These are phyloP conservation scores for Tephrocybe sp. DNA, from an alignment of 768 basidiomycete species.

Conservation along the genomic window DNA sequence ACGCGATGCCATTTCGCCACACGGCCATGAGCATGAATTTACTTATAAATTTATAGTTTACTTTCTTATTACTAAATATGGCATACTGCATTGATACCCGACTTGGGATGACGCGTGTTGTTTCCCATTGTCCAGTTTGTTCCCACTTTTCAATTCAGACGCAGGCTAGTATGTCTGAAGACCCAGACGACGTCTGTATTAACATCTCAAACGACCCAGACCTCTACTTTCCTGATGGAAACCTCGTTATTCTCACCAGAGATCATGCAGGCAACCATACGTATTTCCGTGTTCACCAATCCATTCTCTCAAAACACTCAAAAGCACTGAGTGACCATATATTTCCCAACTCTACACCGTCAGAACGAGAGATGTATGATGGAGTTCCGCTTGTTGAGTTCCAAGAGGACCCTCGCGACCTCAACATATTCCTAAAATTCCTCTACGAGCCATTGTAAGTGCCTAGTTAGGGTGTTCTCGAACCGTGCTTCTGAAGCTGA, in stretches of 20 bases:
- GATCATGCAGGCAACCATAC: conserved; percentile 22
- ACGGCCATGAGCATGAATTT: conserved; percentile 8
- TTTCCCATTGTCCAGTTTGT: too few relatives aligned
- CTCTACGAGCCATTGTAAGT: conserved; percentile 26
- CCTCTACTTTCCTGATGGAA: conserved; percentile 24
- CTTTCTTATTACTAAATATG: not conserved
- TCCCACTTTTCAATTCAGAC: too few relatives aligned
- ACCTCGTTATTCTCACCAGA: conserved; percentile 23
- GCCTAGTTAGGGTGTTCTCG: not conserved
- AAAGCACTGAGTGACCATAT: conserved; percentile 24
- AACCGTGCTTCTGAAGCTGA: conserved; percentile 8
- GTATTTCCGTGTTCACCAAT: conserved; percentile 24
- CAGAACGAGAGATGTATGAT: conserved; percentile 19
- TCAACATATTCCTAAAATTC: conserved; percentile 24
- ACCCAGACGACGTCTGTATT: conserved; percentile 21
- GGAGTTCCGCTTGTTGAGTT: conserved; percentile 24
- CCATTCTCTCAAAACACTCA: conserved; percentile 25
- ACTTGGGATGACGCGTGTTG: too few relatives aligned
- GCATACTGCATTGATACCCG: not conserved
- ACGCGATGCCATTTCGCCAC: conserved; percentile 92
- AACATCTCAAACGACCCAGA: conserved; percentile 24
- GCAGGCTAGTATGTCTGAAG: conserved; percentile 14
- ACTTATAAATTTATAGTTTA: not conserved
- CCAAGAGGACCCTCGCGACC: conserved; percentile 22
- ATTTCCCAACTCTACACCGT: conserved; percentile 14